phyloP scores from a whole-genome alignment of 495 filamentous ascomycete species.

The Podospora conica region DNA sequence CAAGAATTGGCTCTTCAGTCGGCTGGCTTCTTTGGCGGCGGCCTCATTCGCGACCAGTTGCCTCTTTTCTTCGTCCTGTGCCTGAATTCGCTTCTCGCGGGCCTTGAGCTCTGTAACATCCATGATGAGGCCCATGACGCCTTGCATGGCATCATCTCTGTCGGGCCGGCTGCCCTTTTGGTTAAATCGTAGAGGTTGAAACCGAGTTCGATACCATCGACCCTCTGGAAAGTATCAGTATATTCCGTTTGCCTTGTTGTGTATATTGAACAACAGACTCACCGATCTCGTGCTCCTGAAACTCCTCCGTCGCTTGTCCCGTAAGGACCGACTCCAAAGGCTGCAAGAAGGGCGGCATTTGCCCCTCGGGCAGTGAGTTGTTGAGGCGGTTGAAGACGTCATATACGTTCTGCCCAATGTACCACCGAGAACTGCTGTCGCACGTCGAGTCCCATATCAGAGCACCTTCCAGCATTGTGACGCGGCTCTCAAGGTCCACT shows the following conservation, averaged over 20 bases:
- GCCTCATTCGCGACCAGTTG: constrained; percentile 58
- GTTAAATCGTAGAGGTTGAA: constrained; percentile 52
- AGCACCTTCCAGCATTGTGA: constrained; percentile 59
- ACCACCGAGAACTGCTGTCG: constrained; percentile 26
- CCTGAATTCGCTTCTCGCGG: constrained; percentile 49
- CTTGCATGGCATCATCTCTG: constrained; percentile 47
- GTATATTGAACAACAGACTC: background rate
- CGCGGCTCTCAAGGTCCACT: constrained; percentile 47
- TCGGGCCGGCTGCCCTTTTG: constrained; percentile 40
- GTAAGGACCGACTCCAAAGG: constrained; percentile 53
- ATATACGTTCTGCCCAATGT: constrained; percentile 53
- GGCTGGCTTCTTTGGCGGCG: constrained; percentile 62
- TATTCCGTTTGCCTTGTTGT: background rate
- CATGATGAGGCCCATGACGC: constrained; percentile 62
- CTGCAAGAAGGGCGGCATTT: constrained; percentile 40
- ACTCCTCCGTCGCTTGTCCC: constrained; percentile 44
- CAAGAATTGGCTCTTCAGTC: constrained; percentile 64
- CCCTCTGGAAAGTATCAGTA: constrained; percentile 31
- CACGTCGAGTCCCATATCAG: constrained; percentile 46
- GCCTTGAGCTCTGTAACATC: constrained; percentile 62
- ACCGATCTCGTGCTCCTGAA: constrained; percentile 46
- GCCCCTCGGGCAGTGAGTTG: constrained; percentile 26
- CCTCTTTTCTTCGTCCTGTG: constrained; percentile 55
- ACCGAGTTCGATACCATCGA: constrained; percentile 59
- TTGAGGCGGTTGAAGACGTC: constrained; percentile 47